Evolutionary conservation across 345 rosid species (phyloP), one percentile per base, ranked within the genome.

Genomic region (Raphanus raphanistrum): DNA sequence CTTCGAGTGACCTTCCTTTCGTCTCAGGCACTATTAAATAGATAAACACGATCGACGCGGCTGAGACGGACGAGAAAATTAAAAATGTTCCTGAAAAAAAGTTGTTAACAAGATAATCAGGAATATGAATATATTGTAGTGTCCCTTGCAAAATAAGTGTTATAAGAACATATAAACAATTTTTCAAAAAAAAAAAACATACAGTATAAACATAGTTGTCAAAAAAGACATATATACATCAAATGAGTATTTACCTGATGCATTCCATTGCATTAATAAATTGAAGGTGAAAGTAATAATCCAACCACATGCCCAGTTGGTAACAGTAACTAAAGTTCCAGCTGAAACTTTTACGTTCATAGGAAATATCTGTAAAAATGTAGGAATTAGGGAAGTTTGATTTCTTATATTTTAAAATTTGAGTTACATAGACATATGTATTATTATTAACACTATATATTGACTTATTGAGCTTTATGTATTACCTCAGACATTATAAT

Each of bases 401-500:
- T 62, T 61, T 61, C 21, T 62, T 31, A 62, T 31, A 31, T 62
- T 28, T 62, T 0, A 62, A 31, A 29, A 2, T 61, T 29, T 1
- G 7, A 13, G 15, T n/a, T 16, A 7, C 21, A 2, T 9, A 62
- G 31, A 31, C 17, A 31, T 62, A 29, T 61, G 16, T 29, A 13
- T n/a, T 29, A 4, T 62, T 32, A 6, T n/a, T 3, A 32, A 8
- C 66, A 63, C 10, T 15, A 63, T 2, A 63, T 6, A 8, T 32
- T 21, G 21, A 21, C 21, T 21, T 21, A 21, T 21, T 63, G 66
- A 35, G 4, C 1, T 35, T 17, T 26, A 4, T 68, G 4, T 9
- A 65, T n/a, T 81, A 90, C 92, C 92, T 90, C 92, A 9, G 94
- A 83, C 89, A 88, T 84, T 67, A 87, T 76, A 76, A 84, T 76